Base-by-base conservation (phyloP, 805 yeast genomes). In the Zygoascus bituminiphila region DNA sequence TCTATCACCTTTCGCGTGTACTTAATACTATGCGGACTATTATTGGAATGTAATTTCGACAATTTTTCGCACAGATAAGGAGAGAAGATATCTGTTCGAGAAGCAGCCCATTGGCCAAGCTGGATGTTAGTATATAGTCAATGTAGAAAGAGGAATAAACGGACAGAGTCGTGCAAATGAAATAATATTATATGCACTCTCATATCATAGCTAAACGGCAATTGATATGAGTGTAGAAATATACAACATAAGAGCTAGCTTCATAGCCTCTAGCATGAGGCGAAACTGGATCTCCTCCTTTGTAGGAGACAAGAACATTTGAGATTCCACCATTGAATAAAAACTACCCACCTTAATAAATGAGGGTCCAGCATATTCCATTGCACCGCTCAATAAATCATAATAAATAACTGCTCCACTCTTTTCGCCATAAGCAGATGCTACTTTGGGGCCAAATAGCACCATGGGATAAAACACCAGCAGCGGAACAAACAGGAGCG, bases 21-120 rank as follows among this genome's bases (percentile, higher is more conserved):
- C 1, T 60, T 55, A 26, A 86, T 63, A 0, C 84, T 68, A 68
- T 93, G 99, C 5, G 82, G 74, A 50, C 76, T 78, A 8, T 88
- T 91, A 60, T 87, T 78, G 4, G 96, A 85, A 64, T 93, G 99
- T 48, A 93, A 68, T 21, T 75, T 68, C 8, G 86, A 77, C 56
- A 93, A 67, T 59, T 85, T 88, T 20, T 77, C 76, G 63, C 98
- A 91, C 64, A 91, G 67, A 37, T 76, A 85, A 42, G 68, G 70
- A 2, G 96, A 83, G 67, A 93, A 91, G 29, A 93, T 83, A 66
- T 93, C 99, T 0, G 95, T 86, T 64, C 99, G 77, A 9, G 96
- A 84, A 2, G 97, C 97, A 0, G 98, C 98, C 99, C 99, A 93
- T 69, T 93, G 99, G 2, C 98, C 98, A 49, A 93, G 74, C 64